A percentile compares a stretch with the other conserved stretches of the same genome.
Conservation (phyloP, 306 rosid genomes). For the Cucurbita argyrosperma region DNA sequence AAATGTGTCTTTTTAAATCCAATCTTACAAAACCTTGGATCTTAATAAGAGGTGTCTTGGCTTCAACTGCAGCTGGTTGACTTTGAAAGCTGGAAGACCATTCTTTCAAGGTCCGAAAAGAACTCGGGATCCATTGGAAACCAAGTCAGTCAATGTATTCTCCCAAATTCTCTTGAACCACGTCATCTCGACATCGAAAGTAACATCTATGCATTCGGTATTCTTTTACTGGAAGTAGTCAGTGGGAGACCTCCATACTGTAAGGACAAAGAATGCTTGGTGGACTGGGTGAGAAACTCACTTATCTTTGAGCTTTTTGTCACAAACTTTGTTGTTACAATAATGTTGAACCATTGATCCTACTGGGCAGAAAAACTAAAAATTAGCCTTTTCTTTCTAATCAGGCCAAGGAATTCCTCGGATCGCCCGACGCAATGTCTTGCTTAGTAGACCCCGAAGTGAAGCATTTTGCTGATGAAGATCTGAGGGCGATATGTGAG, state of each 20-base stretch:
- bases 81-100: slow-evolving; percentile 96
- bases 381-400: not conserved
- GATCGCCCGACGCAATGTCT: slow-evolving; percentile 64
- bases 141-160: slow-evolving; percentile 67
- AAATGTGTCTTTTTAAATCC: not conserved
- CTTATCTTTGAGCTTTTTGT: slow-evolving; percentile 4
- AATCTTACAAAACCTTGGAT: not conserved
- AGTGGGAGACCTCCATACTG: slow-evolving; percentile 81
- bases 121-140: slow-evolving; percentile 57
- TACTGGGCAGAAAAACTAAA: not conserved
- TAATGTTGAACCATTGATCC: not conserved
- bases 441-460: slow-evolving; percentile 66
- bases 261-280: slow-evolving; percentile 67
- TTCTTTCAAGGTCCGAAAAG: slow-evolving; percentile 77
- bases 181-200: slow-evolving; percentile 74
- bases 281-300: slow-evolving; percentile 72
- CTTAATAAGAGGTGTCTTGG: not conserved
- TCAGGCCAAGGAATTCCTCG: slow-evolving; percentile 85
- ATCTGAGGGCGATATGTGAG: slow-evolving; percentile 69
- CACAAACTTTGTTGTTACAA: not conserved
- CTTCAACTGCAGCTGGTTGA: slow-evolving; percentile 59
- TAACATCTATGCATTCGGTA: slow-evolving; percentile 68
- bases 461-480: slow-evolving; percentile 58
- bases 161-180: slow-evolving; percentile 76
- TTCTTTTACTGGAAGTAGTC: slow-evolving; percentile 70